A percentile compares a stretch with the other conserved stretches of the same genome.
Evolutionary conservation across 129 eudicot genomes (phyloP).

Genomic region (Flaveria brownii): DNA sequence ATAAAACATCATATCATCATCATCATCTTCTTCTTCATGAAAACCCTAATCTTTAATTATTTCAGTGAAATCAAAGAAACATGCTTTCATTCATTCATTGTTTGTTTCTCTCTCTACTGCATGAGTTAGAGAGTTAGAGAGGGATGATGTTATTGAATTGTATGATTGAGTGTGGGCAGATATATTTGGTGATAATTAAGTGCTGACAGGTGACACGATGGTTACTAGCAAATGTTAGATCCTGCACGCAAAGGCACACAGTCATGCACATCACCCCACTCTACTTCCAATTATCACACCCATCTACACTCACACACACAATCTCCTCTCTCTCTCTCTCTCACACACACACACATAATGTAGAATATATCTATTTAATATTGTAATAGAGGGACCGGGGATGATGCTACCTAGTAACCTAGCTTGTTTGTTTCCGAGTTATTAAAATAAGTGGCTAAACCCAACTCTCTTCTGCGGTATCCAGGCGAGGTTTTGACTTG

Average conservation of each 20-base stretch:
- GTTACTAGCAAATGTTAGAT: conserved; percentile 45
- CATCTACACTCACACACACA: conserved; percentile 38
- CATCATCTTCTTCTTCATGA: not conserved
- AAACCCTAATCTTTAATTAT: conserved; percentile 18
- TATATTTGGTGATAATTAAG: conserved; percentile 34
- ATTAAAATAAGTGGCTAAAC: not conserved
- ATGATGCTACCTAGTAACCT: conserved; percentile 1
- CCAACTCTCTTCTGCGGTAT: too few relatives aligned
- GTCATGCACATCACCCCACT: conserved; percentile 36
- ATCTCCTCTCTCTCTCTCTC: not conserved
- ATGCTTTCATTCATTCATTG: conserved; percentile 7
- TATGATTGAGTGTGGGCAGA: conserved; percentile 37
- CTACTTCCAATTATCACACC: conserved; percentile 33
- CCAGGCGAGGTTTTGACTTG: too few relatives aligned
- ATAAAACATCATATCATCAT: not conserved
- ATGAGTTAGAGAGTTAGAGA: not conserved
- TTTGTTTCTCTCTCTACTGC: too few relatives aligned
- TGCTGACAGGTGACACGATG: conserved; percentile 44
- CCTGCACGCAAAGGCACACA: conserved; percentile 45
- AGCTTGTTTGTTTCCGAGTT: not conserved
- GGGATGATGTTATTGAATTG: not conserved
- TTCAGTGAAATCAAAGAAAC: conserved; percentile 13
- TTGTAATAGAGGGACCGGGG: not conserved
- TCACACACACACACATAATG: not conserved
- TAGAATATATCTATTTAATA: not conserved